Conservation (phyloP, 2,329 filamentous ascomycete species). For the Sporothrix mexicana region DNA sequence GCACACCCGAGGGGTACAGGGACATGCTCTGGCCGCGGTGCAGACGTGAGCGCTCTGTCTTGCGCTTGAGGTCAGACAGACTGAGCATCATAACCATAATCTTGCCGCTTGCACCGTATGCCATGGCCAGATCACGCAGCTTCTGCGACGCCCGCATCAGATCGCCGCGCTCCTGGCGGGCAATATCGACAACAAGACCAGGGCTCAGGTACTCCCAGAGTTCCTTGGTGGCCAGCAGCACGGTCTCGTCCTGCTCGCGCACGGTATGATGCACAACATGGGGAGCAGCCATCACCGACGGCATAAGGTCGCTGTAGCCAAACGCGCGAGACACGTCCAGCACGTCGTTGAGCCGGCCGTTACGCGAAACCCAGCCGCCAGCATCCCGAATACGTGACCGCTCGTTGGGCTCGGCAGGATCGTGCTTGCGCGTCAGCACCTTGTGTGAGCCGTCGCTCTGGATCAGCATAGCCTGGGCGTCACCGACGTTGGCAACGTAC, state of each 20-base stretch:
- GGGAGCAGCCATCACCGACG: conserved; percentile 89
- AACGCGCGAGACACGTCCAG: conserved; percentile 94
- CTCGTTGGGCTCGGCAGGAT: conserved; percentile 85
- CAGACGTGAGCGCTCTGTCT: conserved; percentile 72
- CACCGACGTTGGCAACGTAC: conserved; percentile 93
- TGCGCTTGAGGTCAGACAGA: conserved; percentile 85
- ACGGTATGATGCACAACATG: conserved; percentile 79
- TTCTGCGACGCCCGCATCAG: conserved; percentile 96
- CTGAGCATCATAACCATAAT: conserved; percentile 99
- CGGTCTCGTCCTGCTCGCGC: conserved; percentile 89
- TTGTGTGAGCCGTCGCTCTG: conserved; percentile 83
- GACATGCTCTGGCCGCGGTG: conserved; percentile 84
- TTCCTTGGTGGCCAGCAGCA: conserved; percentile 87
- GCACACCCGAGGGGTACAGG: conserved; percentile 76
- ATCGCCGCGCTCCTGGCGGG: conserved; percentile 82
- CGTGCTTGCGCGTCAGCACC: conserved; percentile 88
- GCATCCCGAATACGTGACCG: conserved; percentile 89
- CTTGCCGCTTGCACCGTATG: conserved; percentile 91
- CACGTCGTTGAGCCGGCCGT: conserved; percentile 89
- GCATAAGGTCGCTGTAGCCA: conserved; percentile 91
- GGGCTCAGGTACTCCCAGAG: conserved; percentile 94
- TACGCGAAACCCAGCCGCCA: conserved; percentile 92
- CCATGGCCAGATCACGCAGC: conserved; percentile 90
- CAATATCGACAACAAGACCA: conserved; percentile 89
- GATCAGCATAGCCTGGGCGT: conserved; percentile 94